A percentile compares a stretch with the other conserved stretches of the same genome.
Evolutionary conservation across 2,329 filamentous ascomycete genomes (phyloP).

Genomic region (Ophiosphaerella narmari): DNA sequence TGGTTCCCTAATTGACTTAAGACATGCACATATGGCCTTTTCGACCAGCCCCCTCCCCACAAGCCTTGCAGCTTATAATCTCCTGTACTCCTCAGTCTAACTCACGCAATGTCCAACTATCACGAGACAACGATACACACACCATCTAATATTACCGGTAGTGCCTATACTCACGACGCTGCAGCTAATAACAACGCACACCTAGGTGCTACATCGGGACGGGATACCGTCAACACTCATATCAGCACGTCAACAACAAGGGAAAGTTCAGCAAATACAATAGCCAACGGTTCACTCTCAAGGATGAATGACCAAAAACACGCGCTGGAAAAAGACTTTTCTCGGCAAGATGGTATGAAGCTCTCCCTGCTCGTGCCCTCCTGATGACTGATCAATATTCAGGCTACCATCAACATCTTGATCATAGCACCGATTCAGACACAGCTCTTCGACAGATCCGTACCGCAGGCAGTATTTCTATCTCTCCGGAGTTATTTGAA

Average conservation of each 20-base stretch:
- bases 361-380: constrained; percentile 1
- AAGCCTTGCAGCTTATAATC: constrained; percentile 16
- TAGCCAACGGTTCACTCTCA: constrained; percentile 25
- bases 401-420: constrained; percentile 34
- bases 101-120: constrained; percentile 13
- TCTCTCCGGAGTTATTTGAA: constrained; percentile 59
- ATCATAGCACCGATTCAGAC: constrained; percentile 32
- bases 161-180: constrained; percentile 14
- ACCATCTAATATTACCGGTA: constrained; percentile 7
- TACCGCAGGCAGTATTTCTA: constrained; percentile 60
- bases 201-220: constrained; percentile 14
- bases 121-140: constrained; percentile 9
- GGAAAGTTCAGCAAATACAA: constrained; percentile 29
- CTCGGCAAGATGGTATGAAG: constrained; percentile 29
- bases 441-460: constrained; percentile 41
- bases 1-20: constrained; percentile 18
- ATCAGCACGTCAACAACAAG: constrained; percentile 22
- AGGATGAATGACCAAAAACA: constrained; percentile 23
- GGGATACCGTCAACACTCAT: constrained; percentile 23
- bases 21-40: constrained; percentile 11
- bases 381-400: constrained; percentile 7
- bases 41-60: constrained; percentile 3
- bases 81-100: constrained; percentile 6
- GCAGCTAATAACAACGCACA: constrained; percentile 17
- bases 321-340: constrained; percentile 53